A percentile compares a stretch with the other conserved stretches of the same genome.
Evolutionary conservation across 2,329 filamentous ascomycete species (phyloP).

Genomic region (Diaporthe sp.): DNA sequence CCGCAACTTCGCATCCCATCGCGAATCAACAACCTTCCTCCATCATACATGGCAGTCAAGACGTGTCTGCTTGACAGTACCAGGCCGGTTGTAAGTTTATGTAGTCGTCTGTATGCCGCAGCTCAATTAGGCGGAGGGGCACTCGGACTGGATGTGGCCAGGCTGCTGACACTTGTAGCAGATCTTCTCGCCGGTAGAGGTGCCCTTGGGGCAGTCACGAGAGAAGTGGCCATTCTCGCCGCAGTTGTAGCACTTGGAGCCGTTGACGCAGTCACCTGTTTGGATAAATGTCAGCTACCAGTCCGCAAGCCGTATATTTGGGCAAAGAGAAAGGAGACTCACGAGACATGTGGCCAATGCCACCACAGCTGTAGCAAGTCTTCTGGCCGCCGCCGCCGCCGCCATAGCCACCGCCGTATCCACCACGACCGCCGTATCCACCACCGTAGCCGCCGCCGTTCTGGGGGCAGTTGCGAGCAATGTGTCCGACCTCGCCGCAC

Average conservation of each 20-base stretch:
- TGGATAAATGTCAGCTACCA: conserved; percentile 28
- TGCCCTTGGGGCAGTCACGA: conserved; percentile 95
- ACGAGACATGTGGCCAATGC: conserved; percentile 96
- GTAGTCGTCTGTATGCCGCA: conserved; percentile 36
- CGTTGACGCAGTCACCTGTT: conserved; percentile 90
- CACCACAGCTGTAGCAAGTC: conserved; percentile 98
- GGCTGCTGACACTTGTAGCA: conserved; percentile 94
- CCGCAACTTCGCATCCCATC: conserved; percentile 37
- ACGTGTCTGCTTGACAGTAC: conserved; percentile 30
- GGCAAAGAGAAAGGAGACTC: conserved; percentile 45
- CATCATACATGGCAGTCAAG: conserved; percentile 31
- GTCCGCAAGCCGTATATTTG: not conserved
- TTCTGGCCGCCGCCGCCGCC: conserved; percentile 64
- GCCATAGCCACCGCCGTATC: conserved; percentile 58
- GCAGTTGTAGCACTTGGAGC: conserved; percentile 99
- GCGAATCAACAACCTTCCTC: conserved; percentile 36
- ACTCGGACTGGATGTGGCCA: conserved; percentile 93
- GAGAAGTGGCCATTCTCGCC: conserved; percentile 93
- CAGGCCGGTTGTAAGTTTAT: conserved; percentile 35
- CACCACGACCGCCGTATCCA: conserved; percentile 56
- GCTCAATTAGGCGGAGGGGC: conserved; percentile 78
- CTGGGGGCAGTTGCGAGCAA: conserved; percentile 89
- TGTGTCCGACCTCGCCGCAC: conserved; percentile 96
- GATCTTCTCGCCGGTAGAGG: conserved; percentile 87
- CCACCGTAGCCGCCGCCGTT: conserved; percentile 63